A percentile compares a stretch with the other conserved stretches of the same genome.
phyloP scores from a whole-genome alignment of 306 rosid genomes.

The Cicer arietinum region DNA sequence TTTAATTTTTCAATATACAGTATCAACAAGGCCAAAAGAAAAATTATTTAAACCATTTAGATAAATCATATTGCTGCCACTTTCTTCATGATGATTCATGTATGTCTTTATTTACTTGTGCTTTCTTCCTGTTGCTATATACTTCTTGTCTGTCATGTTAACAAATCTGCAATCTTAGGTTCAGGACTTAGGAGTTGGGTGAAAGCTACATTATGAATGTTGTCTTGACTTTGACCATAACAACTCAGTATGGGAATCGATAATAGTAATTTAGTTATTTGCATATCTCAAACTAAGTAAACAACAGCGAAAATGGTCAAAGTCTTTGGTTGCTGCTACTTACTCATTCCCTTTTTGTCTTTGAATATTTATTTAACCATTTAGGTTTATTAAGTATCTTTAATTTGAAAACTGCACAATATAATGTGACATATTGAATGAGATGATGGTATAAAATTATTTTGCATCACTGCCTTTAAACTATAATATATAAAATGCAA shows the following conservation, averaged over 20 bases:
- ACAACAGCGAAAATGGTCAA: slow-evolving; percentile 46
- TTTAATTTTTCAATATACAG: slow-evolving; percentile 2
- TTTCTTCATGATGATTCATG: not conserved
- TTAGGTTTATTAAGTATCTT: slow-evolving; percentile 20
- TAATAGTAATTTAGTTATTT: not conserved
- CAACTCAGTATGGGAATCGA: slow-evolving; percentile 35
- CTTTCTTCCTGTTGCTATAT: slow-evolving; percentile 8
- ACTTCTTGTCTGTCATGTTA: not conserved
- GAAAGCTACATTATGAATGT: slow-evolving; percentile 36
- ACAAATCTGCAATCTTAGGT: slow-evolving; percentile 22
- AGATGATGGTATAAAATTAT: too few relatives aligned
- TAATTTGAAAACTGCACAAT: too few relatives aligned
- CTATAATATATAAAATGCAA: too few relatives aligned
- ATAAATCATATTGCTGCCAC: slow-evolving; percentile 23
- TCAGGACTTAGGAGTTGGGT: slow-evolving; percentile 38
- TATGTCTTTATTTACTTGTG: slow-evolving; percentile 25
- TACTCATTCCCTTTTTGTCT: not conserved
- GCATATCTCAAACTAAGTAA: slow-evolving; percentile 13
- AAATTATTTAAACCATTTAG: slow-evolving; percentile 23
- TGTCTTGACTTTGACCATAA: slow-evolving; percentile 35
- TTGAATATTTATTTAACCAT: not conserved
- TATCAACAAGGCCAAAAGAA: not conserved
- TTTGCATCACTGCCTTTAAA: too few relatives aligned
- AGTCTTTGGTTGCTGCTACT: slow-evolving; percentile 30
- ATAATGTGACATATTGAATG: too few relatives aligned